phyloP scores from a whole-genome alignment of 2,329 filamentous ascomycete genomes.

The Colletotrichum tropicale region DNA sequence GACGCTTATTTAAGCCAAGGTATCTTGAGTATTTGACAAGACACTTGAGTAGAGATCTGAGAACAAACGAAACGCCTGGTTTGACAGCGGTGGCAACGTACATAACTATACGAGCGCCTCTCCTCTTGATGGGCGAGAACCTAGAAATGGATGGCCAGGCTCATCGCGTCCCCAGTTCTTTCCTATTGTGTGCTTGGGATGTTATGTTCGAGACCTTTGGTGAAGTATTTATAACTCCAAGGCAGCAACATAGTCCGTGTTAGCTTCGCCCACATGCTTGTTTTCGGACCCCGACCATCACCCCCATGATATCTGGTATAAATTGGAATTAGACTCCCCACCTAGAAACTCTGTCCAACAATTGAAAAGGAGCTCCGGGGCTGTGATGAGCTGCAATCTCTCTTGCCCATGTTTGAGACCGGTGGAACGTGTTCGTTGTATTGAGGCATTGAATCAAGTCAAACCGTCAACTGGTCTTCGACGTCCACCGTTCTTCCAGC shows the following conservation, averaged over 20 bases:
- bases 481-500: not conserved
- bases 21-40: accelerated
- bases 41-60: not conserved
- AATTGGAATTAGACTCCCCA: too few relatives aligned
- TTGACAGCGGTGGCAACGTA: too few relatives aligned
- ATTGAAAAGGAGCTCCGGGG: too few relatives aligned
- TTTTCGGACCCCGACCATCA: not conserved
- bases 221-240: too few relatives aligned
- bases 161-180: too few relatives aligned
- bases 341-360: too few relatives aligned
- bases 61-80: not conserved
- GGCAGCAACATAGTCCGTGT: not conserved
- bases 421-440: not conserved
- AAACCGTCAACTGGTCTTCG: accelerated
- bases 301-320: not conserved
- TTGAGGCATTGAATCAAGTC: not conserved
- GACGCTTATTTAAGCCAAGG: accelerated
- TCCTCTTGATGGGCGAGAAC: not conserved
- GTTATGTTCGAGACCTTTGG: too few relatives aligned
- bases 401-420: too few relatives aligned
- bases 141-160: not conserved
- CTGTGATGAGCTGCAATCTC: too few relatives aligned
- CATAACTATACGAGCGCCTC: accelerated
- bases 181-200: too few relatives aligned
- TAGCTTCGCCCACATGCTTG: accelerated